Evolutionary conservation across 2,329 filamentous ascomycete species (phyloP), one percentile per base, ranked within the genome.

Genomic region (Leptographium radiaticola): DNA sequence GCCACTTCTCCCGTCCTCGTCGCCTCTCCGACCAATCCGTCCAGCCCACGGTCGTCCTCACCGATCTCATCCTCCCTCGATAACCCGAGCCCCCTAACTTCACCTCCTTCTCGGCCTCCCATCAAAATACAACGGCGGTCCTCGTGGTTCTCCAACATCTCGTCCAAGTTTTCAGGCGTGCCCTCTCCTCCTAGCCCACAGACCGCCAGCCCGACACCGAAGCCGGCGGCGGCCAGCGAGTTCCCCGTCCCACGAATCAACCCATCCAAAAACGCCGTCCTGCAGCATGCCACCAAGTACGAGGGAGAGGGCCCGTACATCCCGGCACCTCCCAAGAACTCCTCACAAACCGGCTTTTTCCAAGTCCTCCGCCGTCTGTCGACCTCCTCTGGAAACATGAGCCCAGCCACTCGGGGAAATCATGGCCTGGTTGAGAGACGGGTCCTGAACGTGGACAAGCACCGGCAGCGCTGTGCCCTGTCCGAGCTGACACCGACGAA

Each of bases 131-230:
- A 73, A 47, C 75, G 80, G 52, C 79, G 89, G 59, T 84, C 83
- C 58, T 95, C 90, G 15, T 98, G 93, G 93, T 90, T 97, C 63
- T 88, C 87, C 54, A 95, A 83, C 64, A 81, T 97, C 60, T 94
- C 89, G 59, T 91, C 88, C 60, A 96, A 95, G 66, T 95, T 97
- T 71, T 89, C 87, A 3, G 82, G 81, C 33, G 62, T 56, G 52
- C 60, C 56, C 39, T 59, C 55, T 10, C 62, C 66, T 52, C 67
- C 61, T 51, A 68, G 58, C 39, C 66, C 61, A 47, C 67, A 64
- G 57, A 64, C 65, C 6, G 67, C 62, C 51, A 65, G 59, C 50
- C 62, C 64, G 10, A 63, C 64, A 25, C 66, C 66, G 33, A 68
- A 69, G 46, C 66, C 69, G 34, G 67, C 69, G 34, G 9, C 34